Conservation (phyloP, 805 yeast genomes). For the Maudiozyma pseudohumilis region DNA sequence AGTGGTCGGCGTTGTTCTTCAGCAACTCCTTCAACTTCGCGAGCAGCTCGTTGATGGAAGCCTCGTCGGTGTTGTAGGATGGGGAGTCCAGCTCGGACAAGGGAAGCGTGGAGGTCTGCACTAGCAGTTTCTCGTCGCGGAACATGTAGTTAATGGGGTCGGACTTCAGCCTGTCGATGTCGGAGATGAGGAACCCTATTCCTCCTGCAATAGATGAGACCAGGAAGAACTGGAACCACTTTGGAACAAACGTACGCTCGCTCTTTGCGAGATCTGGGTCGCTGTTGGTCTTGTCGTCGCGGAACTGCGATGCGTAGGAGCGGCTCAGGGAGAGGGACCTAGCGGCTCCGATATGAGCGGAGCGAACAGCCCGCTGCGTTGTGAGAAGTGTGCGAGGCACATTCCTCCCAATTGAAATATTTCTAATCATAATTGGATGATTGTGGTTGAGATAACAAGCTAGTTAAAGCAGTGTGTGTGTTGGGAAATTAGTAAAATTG, state of each 20-base stretch:
- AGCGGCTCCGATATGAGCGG: no score
- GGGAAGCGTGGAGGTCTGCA: conserved; percentile 13
- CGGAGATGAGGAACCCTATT: conserved; percentile 1
- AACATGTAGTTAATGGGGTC: not conserved
- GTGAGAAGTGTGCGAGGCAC: no score
- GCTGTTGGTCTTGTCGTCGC: no score
- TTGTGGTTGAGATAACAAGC: no score
- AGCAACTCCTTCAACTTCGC: conserved; percentile 32
- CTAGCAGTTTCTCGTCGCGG: not conserved
- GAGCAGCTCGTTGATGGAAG: conserved; percentile 33
- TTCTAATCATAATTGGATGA: not conserved
- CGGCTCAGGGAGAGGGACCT: no score
- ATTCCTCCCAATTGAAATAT: no score
- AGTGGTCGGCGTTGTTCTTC: conserved; percentile 30
- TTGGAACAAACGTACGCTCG: not conserved
- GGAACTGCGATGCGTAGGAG: no score
- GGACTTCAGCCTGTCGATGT: not conserved
- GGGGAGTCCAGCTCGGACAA: conserved; percentile 17
- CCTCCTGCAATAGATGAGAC: conserved; percentile 1
- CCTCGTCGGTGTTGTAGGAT: conserved; percentile 29
- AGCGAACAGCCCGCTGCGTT: no score
- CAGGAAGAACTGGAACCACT: conserved; percentile 4
- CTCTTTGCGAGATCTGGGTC: conserved; percentile 1
- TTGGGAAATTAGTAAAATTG: no score
- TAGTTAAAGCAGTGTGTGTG: no score